Percentiles rank a stretch among this genome's conserved stretches.
These are phyloP conservation scores for Macrolepiota fuliginosa DNA, from an alignment of 768 basidiomycete species.

Conservation along the genomic window DNA sequence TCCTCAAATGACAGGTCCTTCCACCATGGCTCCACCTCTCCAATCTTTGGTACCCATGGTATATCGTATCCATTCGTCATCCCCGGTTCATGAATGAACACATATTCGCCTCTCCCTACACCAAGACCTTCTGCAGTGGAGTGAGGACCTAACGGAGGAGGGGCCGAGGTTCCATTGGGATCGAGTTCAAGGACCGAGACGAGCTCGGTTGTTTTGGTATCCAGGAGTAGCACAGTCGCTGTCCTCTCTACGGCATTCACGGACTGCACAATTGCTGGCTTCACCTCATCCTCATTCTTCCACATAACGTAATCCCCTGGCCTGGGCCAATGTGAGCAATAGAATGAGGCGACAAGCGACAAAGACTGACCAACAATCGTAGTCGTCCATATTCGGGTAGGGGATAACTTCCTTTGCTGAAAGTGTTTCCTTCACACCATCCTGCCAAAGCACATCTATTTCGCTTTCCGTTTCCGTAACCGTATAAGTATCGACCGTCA, in stretches of 20 bases:
- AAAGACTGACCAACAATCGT: slow-evolving; percentile 75
- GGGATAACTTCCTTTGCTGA: slow-evolving; percentile 70
- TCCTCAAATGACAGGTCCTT: slow-evolving; percentile 53
- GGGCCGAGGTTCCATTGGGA: slow-evolving; percentile 68
- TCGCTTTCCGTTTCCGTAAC: slow-evolving; percentile 73
- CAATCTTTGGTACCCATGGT: slow-evolving; percentile 80
- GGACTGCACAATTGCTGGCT: slow-evolving; percentile 73
- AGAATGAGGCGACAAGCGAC: background rate
- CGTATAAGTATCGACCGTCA: slow-evolving; percentile 55
- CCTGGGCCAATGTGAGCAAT: slow-evolving; percentile 40
- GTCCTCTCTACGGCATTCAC: slow-evolving; percentile 74
- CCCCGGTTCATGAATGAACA: slow-evolving; percentile 72
- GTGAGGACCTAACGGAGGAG: slow-evolving; percentile 36
- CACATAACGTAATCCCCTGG: slow-evolving; percentile 90
- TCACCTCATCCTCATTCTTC: slow-evolving; percentile 68
- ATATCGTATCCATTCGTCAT: slow-evolving; percentile 68
- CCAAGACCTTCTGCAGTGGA: slow-evolving; percentile 63
- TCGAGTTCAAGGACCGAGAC: slow-evolving; percentile 88
- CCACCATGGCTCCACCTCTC: slow-evolving; percentile 81
- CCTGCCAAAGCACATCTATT: slow-evolving; percentile 83
- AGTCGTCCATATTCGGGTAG: slow-evolving; percentile 86
- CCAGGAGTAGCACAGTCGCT: slow-evolving; percentile 59
- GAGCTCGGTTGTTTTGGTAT: slow-evolving; percentile 53
- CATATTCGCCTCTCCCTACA: slow-evolving; percentile 79
- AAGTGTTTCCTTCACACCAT: slow-evolving; percentile 65